Percentiles rank a stretch among this genome's conserved stretches.
These are phyloP conservation scores for Salicornia ramosissima DNA, from an alignment of 148 eudicot species.

Conservation along the genomic window DNA sequence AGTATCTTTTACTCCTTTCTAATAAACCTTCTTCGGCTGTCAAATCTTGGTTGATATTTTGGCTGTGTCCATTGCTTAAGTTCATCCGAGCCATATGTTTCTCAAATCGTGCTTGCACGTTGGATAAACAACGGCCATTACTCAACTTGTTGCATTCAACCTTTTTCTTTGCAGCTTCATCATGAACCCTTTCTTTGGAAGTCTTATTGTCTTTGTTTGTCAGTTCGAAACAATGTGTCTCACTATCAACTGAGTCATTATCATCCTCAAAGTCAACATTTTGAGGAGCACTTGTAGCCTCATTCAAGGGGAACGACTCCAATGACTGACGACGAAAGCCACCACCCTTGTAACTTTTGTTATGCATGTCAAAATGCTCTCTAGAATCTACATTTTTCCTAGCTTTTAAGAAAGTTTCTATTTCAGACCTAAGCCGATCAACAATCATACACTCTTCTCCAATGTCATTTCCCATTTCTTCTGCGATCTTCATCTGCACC, in stretches of 20 bases:
- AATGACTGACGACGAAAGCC: conserved; percentile 42
- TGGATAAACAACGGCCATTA: conserved; percentile 27
- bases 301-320: conserved; percentile 65
- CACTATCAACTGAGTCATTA: conserved; percentile 34
- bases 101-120: conserved; percentile 39
- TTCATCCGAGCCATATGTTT: conserved; percentile 35
- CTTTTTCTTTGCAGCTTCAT: conserved; percentile 33
- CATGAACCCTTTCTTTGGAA: conserved; percentile 18
- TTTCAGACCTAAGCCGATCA: conserved; percentile 69
- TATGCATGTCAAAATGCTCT: conserved; percentile 15
- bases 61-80: conserved; percentile 23
- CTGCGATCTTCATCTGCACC: conserved; percentile 54
- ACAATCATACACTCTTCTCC: conserved; percentile 40
- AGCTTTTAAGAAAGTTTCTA: conserved; percentile 63
- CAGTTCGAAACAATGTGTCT: conserved; percentile 42
- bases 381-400: conserved; percentile 29
- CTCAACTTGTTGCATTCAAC: conserved; percentile 20
- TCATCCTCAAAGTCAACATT: conserved; percentile 46
- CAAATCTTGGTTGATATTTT: conserved; percentile 21
- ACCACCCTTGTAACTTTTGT: conserved; percentile 28
- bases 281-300: conserved; percentile 56
- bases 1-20: conserved; percentile 35
- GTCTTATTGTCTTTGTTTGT: conserved; percentile 18
- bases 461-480: conserved; percentile 23
- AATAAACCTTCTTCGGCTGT: conserved; percentile 20